Base-by-base conservation (phyloP, 768 basidiomycete genomes). In the Lactifluus subvellereus region DNA sequence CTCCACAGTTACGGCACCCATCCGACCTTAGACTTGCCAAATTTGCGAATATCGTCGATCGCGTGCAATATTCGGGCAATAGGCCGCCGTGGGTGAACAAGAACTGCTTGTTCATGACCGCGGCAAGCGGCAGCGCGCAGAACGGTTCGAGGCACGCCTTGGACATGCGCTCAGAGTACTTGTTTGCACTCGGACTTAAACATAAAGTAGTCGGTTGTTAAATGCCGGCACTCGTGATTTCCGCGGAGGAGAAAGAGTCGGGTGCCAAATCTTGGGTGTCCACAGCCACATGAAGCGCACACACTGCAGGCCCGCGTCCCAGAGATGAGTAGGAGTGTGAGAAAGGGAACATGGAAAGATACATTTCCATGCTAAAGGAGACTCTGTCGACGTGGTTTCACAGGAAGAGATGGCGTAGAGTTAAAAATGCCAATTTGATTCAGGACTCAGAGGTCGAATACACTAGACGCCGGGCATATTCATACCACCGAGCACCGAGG, bases 101-200 rank as follows among this genome's bases (percentile, higher is more conserved):
- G 75, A 99, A 99, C 75, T 98, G 97, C 73, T 98, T 98, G 80
- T 99, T 99, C 95, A 98, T 98, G 70, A 99, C 76, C 37, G 97
- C 97, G 0, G 96, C 96, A 10, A 99, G 82, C 3, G 97, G 97
- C 1, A 99, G 82, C 0, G 90, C 82, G 72, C 95, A 98, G 80
- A 99, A 98, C 0, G 92, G 92, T 22, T 96, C 89, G 91, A 98
- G 94, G 81, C 92, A 95, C 22, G 93, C 94, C 62, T 99, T 94
- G 73, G 98, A 99, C 62, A 99, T 84, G 27, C 86, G 85, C 69
- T 98, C 96, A 11, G 93, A 94, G 76, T 99, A 99, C 77, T 98
- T 99, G 81, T 98, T 96, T 96, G 80, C 95, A 97, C 79, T 98
- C 96, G 27, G 96, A 87, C 76, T 97, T 98, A 82, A 98, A 98